Evolutionary conservation across 352 stramenopile genomes (phyloP).

Genomic region (Globisporangium emineosum): DNA sequence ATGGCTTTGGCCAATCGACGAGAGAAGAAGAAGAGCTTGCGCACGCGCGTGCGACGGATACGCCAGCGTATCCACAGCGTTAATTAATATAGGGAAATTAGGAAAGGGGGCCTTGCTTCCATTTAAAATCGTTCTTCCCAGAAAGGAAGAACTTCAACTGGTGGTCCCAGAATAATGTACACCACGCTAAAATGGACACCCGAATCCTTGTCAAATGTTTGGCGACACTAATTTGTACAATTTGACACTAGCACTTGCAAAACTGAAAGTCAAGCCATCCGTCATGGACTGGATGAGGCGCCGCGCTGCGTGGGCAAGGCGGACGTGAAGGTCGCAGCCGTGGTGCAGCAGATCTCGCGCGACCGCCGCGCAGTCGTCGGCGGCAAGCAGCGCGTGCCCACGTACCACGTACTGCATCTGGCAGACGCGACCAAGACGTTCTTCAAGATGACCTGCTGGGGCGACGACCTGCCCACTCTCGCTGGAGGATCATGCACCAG

Average conservation of each 20-base stretch:
- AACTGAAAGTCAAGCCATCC: no score
- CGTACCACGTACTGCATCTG: conserved; percentile 30
- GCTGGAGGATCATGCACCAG: conserved; percentile 27
- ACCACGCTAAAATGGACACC: neutral
- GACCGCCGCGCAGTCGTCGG: conserved; percentile 30
- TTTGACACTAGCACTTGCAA: no score
- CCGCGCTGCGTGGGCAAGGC: neutral
- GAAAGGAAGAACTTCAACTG: conserved; percentile 14
- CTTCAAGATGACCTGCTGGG: conserved; percentile 12
- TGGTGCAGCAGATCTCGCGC: conserved; percentile 37
- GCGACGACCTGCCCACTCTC: conserved; percentile 34
- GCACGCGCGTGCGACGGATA: neutral
- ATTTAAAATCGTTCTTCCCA: conserved; percentile 5
- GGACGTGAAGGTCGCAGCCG: conserved; percentile 2
- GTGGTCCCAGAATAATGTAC: neutral
- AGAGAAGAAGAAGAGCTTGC: no score
- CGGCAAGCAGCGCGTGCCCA: conserved; percentile 24
- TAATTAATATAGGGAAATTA: no score
- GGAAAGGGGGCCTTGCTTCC: no score
- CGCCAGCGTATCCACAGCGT: no score
- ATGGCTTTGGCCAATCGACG: no score
- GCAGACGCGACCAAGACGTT: conserved; percentile 10
- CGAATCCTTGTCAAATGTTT: no score
- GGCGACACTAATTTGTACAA: no score
- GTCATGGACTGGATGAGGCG: neutral